Conservation (phyloP, 495 filamentous ascomycete genomes). For the Lophiotrema nucula region DNA sequence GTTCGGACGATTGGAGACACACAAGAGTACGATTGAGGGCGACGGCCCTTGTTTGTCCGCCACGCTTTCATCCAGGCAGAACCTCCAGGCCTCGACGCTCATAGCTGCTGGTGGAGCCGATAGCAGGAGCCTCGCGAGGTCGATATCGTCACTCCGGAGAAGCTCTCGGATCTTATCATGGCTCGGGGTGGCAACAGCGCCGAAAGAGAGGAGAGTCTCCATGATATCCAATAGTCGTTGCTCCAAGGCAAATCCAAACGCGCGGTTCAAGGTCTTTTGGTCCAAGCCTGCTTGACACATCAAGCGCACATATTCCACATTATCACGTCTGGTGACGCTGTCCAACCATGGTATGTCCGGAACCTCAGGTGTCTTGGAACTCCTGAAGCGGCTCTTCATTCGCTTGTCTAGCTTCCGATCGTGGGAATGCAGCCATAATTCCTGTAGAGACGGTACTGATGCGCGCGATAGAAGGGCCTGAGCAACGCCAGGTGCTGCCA, state of each 20-base stretch:
- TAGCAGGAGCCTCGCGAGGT: neutral
- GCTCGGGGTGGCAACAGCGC: neutral
- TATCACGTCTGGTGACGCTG: neutral
- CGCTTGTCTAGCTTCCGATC: neutral
- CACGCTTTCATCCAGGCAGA: neutral
- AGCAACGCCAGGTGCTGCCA: neutral
- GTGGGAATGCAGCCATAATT: neutral
- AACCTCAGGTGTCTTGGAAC: neutral
- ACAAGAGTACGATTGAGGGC: neutral
- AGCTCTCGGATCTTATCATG: neutral
- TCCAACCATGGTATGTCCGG: neutral
- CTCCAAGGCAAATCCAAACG: neutral
- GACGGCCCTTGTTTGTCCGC: neutral
- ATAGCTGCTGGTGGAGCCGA: neutral
- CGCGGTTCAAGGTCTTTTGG: neutral
- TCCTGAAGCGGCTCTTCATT: neutral
- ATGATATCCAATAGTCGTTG: neutral
- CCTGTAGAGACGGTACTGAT: neutral
- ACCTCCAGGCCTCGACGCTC: neutral
- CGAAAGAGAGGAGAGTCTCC: neutral
- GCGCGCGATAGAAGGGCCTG: neutral
- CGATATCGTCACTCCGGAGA: neutral
- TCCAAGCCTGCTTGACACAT: neutral
- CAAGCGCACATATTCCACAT: neutral
- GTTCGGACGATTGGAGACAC: neutral